Evolutionary conservation across 306 rosid genomes (phyloP).

Genomic region (Lathyrus aphaca): DNA sequence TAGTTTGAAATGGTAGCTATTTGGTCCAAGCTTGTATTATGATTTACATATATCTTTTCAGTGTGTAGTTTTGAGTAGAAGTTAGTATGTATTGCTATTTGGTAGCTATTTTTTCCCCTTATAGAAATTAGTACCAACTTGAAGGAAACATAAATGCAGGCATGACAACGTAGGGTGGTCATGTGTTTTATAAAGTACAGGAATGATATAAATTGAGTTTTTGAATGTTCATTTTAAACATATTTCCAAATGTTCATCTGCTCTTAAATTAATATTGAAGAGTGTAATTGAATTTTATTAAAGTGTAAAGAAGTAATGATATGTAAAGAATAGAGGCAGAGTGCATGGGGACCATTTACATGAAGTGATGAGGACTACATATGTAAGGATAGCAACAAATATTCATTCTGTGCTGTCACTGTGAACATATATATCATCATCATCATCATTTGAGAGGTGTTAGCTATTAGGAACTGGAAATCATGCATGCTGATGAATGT

Average conservation of each 20-base stretch:
- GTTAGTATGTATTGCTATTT: constrained; percentile 7
- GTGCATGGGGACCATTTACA: not conserved
- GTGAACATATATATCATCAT: not conserved
- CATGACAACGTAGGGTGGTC: constrained; percentile 18
- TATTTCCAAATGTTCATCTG: not conserved
- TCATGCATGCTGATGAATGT: constrained; percentile 62
- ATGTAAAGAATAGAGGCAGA: not conserved
- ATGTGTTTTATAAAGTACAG: not conserved
- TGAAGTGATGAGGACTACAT: not conserved
- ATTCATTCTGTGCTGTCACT: not conserved
- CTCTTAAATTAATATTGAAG: not conserved
- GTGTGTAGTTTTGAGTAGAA: constrained; percentile 16
- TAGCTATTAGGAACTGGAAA: not conserved
- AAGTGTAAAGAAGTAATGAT: not conserved
- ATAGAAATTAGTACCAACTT: not conserved
- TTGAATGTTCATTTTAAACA: not conserved
- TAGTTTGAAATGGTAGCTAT: constrained; percentile 66
- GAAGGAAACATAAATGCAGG: not conserved
- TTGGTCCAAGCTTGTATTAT: constrained; percentile 21
- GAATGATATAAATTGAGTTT: not conserved
- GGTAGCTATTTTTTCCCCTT: not conserved
- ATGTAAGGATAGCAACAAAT: not conserved
- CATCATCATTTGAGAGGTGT: constrained; percentile 46
- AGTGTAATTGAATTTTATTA: not conserved
- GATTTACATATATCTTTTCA: constrained; percentile 14